phyloP scores from a whole-genome alignment of 2,329 filamentous ascomycete species.

The Harringtonia aguacate region DNA sequence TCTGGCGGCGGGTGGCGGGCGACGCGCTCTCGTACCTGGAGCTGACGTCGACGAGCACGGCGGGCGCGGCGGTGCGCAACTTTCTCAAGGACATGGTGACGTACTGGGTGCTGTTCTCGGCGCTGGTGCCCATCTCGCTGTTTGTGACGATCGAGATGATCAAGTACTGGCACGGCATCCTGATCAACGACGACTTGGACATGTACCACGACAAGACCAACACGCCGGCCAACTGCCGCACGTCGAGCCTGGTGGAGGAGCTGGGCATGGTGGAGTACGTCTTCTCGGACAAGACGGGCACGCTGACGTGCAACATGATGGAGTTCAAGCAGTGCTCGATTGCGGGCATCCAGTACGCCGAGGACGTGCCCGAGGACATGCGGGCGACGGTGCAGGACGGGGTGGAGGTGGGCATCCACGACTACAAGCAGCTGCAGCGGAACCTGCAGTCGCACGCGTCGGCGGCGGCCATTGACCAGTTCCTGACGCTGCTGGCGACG shows the following conservation, averaged over 20 bases:
- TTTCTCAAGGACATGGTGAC: conserved; percentile 95
- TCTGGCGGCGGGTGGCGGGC: conserved; percentile 57
- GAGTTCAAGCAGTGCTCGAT: conserved; percentile 95
- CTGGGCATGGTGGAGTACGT: conserved; percentile 97
- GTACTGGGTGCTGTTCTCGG: conserved; percentile 97
- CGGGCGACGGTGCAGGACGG: conserved; percentile 70
- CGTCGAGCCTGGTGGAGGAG: conserved; percentile 93
- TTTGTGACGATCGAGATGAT: conserved; percentile 97
- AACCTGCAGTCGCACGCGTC: conserved; percentile 52
- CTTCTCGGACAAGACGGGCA: conserved; percentile 91
- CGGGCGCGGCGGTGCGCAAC: conserved; percentile 51
- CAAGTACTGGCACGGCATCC: conserved; percentile 95
- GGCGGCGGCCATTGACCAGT: conserved; percentile 57
- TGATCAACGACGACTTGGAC: conserved; percentile 95
- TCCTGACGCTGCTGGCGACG: conserved; percentile 74
- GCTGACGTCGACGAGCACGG: conserved; percentile 49
- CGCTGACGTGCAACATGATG: conserved; percentile 89
- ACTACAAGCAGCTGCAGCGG: conserved; percentile 64
- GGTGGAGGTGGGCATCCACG: conserved; percentile 67
- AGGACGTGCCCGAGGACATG: conserved; percentile 84
- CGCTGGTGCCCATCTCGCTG: conserved; percentile 90
- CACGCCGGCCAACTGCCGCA: conserved; percentile 90
- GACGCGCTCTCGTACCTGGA: conserved; percentile 61
- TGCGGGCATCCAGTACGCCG: conserved; percentile 85
- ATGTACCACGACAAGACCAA: conserved; percentile 96